Percentiles rank a stretch among this genome's conserved stretches.
These are phyloP conservation scores for Neurospora intermedia DNA, from an alignment of 495 filamentous ascomycete genomes.

Conservation along the genomic window DNA sequence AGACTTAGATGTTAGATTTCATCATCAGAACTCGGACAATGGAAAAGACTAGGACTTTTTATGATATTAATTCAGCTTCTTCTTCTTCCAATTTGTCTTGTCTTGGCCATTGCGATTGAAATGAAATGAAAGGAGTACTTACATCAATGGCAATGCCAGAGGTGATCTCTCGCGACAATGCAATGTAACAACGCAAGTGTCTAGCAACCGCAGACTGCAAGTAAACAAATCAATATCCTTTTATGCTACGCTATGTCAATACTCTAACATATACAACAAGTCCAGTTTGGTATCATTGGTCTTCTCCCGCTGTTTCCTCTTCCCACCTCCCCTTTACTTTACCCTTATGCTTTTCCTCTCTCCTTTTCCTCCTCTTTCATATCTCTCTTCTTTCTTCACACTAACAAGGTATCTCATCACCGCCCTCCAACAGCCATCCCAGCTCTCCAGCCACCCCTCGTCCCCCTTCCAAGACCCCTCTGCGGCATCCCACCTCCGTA, in stretches of 20 bases:
- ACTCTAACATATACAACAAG: not conserved
- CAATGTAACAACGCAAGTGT: not conserved
- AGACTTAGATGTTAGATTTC: not conserved
- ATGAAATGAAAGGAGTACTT: not conserved
- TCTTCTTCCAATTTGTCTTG: not conserved
- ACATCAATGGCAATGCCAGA: not conserved
- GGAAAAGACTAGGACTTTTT: not conserved
- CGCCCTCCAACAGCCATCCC: not conserved
- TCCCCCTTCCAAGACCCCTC: not conserved
- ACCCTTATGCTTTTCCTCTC: not conserved
- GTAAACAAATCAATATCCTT: not conserved
- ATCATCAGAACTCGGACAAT: not conserved
- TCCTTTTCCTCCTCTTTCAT: not conserved
- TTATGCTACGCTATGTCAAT: not conserved
- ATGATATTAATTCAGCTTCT: not conserved
- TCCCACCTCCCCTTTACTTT: not conserved
- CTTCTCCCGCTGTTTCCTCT: not conserved
- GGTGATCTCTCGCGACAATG: not conserved
- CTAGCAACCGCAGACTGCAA: not conserved
- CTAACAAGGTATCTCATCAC: not conserved
- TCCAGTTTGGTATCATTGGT: not conserved
- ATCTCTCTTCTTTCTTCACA: not conserved
- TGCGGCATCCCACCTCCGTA: slow-evolving; percentile 49
- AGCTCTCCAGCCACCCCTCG: slow-evolving; percentile 21
- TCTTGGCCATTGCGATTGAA: not conserved